Conservation (phyloP, 2,329 filamentous ascomycete genomes). For the Neonectria ditissima region DNA sequence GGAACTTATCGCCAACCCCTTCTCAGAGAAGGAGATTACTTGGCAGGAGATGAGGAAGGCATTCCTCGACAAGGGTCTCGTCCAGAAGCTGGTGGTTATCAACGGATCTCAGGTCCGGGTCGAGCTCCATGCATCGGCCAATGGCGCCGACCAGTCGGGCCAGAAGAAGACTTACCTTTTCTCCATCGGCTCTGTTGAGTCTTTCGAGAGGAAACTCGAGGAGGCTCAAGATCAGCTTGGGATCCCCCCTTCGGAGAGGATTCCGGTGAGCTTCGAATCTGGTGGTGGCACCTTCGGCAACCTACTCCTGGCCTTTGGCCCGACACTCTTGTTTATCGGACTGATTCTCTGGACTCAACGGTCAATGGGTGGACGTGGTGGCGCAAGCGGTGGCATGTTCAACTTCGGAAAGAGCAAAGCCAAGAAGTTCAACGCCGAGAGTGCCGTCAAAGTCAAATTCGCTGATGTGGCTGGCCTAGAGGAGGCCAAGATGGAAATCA, state of each 20-base stretch:
- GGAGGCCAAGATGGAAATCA: slow-evolving; percentile 97
- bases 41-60: slow-evolving; percentile 97
- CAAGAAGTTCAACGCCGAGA: slow-evolving; percentile 98
- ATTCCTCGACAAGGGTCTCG: slow-evolving; percentile 94
- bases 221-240: slow-evolving; percentile 87
- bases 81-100: slow-evolving; percentile 90
- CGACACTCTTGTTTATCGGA: slow-evolving; percentile 87
- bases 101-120: slow-evolving; percentile 80
- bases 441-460: slow-evolving; percentile 96
- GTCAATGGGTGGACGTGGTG: slow-evolving; percentile 76
- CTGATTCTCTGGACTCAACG: slow-evolving; percentile 83
- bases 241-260: slow-evolving; percentile 88
- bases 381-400: slow-evolving; percentile 82
- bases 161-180: slow-evolving; percentile 77
- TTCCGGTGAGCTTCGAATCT: slow-evolving; percentile 88
- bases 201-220: slow-evolving; percentile 90
- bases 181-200: slow-evolving; percentile 93
- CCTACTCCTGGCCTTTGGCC: slow-evolving; percentile 82
- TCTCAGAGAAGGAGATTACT: slow-evolving; percentile 80
- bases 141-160: slow-evolving; percentile 43
- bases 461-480: slow-evolving; percentile 97
- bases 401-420: slow-evolving; percentile 96
- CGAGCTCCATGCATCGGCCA: slow-evolving; percentile 79
- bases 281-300: slow-evolving; percentile 82
- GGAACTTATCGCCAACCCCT: slow-evolving; percentile 54